These are phyloP conservation scores for Betula pendula DNA, from an alignment of 306 rosid genomes.

Conservation along the genomic window DNA sequence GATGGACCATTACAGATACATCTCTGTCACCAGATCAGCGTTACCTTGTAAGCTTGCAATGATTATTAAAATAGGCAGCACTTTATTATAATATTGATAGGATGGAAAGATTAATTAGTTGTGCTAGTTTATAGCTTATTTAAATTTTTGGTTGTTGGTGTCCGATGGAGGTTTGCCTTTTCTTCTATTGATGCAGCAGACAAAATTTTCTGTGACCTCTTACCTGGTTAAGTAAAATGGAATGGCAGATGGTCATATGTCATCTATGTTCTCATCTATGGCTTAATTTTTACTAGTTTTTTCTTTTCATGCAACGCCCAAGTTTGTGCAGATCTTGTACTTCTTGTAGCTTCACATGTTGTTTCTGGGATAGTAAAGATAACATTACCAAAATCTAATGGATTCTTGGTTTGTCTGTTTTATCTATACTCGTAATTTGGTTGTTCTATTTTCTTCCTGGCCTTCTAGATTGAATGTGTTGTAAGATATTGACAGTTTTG, in stretches of 20 bases:
- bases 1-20: conserved; percentile 94
- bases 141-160: neutral
- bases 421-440: neutral
- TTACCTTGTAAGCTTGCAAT: conserved; percentile 68
- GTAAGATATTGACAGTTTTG: too few species aligned
- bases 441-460: neutral
- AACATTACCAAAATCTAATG: neutral
- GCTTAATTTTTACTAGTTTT: neutral
- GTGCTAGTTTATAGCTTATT: too few species aligned
- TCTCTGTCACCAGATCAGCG: conserved; percentile 80
- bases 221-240: neutral
- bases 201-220: neutral
- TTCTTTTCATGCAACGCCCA: neutral
- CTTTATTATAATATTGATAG: neutral
- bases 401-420: neutral
- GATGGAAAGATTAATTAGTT: too few species aligned
- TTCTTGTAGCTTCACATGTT: neutral
- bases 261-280: neutral
- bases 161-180: conserved; percentile 18
- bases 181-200: neutral
- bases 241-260: neutral
- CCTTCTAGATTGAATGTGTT: too few species aligned
- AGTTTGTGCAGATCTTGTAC: neutral
- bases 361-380: neutral
- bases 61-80: neutral